These are phyloP conservation scores for Paragyromitra xinjiangensis DNA, from an alignment of 495 filamentous ascomycete genomes.

Conservation along the genomic window DNA sequence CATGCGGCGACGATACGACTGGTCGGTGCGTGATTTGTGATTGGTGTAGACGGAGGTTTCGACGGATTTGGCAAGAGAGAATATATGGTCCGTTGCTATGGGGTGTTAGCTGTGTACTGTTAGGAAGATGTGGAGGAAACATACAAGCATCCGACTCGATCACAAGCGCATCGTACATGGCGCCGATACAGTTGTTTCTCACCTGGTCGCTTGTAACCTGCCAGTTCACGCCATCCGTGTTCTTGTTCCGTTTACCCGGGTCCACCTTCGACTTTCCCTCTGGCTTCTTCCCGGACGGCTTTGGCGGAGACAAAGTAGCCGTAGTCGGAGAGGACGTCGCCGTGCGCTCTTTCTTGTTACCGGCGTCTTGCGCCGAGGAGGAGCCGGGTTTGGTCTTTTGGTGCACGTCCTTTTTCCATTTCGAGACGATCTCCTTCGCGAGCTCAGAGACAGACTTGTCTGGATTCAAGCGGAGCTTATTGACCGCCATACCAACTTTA, in stretches of 20 bases:
- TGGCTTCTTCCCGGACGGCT: constrained; percentile 56
- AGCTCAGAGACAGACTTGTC: constrained; percentile 78
- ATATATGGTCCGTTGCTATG: constrained; percentile 61
- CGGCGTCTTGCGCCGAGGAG: constrained; percentile 58
- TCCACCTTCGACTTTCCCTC: constrained; percentile 74
- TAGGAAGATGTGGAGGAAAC: neutral
- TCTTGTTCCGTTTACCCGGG: constrained; percentile 78
- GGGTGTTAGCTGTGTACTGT: neutral
- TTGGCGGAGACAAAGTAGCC: constrained; percentile 61
- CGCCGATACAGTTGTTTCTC: constrained; percentile 83
- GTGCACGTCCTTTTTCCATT: constrained; percentile 85
- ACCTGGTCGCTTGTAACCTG: constrained; percentile 72
- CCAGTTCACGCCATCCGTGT: constrained; percentile 77
- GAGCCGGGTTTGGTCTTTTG: constrained; percentile 69
- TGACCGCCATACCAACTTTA: constrained; percentile 86
- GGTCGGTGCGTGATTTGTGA: constrained; percentile 72
- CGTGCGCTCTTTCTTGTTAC: constrained; percentile 61
- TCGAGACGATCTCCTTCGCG: constrained; percentile 80
- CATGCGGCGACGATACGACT: constrained; percentile 82
- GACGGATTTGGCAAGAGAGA: constrained; percentile 70
- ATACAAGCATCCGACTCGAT: constrained; percentile 66
- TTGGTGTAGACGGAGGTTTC: constrained; percentile 77
- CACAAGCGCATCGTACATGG: constrained; percentile 86
- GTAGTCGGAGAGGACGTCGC: constrained; percentile 60
- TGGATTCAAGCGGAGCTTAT: constrained; percentile 77